A percentile compares a stretch with the other conserved stretches of the same genome.
Conservation (phyloP, 495 filamentous ascomycete genomes). For the Podospora anserina region DNA sequence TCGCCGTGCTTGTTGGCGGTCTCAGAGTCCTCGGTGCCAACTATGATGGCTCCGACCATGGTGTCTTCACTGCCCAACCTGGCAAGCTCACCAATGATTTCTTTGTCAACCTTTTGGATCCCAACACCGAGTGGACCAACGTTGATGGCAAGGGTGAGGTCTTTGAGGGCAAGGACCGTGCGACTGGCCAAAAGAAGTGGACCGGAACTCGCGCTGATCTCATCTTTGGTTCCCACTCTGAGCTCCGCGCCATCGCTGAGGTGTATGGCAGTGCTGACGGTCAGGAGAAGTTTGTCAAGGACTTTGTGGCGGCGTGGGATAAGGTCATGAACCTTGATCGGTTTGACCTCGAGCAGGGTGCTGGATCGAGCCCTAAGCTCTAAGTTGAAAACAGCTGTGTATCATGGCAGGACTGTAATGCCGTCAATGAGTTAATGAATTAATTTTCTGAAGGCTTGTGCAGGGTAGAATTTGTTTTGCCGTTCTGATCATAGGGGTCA, state of each 20-base stretch:
- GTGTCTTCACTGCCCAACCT: conserved; percentile 60
- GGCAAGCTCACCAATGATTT: conserved; percentile 71
- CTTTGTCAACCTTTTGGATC: conserved; percentile 71
- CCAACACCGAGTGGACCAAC: conserved; percentile 60
- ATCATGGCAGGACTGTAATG: not conserved
- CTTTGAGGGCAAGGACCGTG: conserved; percentile 63
- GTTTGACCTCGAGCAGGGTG: conserved; percentile 48
- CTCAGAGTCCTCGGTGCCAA: conserved; percentile 63
- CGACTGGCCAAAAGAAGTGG: conserved; percentile 66
- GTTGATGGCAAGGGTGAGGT: conserved; percentile 44
- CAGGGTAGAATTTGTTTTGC: no score
- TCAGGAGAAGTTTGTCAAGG: conserved; percentile 60
- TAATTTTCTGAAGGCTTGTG: no score
- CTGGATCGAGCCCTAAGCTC: conserved; percentile 7
- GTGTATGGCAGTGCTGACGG: conserved; percentile 57
- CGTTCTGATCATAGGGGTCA: no score
- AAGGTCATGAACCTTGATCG: conserved; percentile 72
- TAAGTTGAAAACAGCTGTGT: not conserved
- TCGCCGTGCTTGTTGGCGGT: conserved; percentile 65
- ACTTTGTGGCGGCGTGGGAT: conserved; percentile 66
- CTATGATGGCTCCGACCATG: conserved; percentile 59
- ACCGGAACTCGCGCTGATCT: conserved; percentile 64
- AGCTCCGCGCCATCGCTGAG: conserved; percentile 66
- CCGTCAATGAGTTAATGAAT: not conserved
- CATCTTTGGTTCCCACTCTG: conserved; percentile 66